phyloP scores from a whole-genome alignment of 371 early-diverging fungal species.

The Circinella minor region DNA sequence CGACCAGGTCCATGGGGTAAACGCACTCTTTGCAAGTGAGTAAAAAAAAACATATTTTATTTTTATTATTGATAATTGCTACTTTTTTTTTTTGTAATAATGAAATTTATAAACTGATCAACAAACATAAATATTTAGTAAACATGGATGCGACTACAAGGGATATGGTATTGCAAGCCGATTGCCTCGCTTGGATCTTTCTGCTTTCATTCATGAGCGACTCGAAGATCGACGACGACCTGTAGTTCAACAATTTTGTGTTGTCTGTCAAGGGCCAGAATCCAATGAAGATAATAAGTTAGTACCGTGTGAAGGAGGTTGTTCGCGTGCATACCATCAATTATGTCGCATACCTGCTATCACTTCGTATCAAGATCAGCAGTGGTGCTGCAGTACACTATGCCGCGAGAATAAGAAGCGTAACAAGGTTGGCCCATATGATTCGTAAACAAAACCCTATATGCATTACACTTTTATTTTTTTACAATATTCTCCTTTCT shows the following conservation, averaged over 20 bases:
- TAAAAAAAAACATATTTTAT: neutral
- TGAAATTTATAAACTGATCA: neutral
- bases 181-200: slow-evolving; percentile 40
- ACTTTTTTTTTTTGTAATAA: neutral
- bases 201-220: slow-evolving; percentile 32
- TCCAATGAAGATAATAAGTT: slow-evolving; percentile 20
- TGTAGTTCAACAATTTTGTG: slow-evolving; percentile 41
- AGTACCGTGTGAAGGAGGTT: slow-evolving; percentile 39
- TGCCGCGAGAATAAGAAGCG: slow-evolving; percentile 30
- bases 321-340: slow-evolving; percentile 42
- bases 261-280: slow-evolving; percentile 34
- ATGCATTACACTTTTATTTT: neutral
- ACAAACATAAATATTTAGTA: slow-evolving; percentile 26
- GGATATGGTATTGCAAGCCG: slow-evolving; percentile 46
- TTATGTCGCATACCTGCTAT: slow-evolving; percentile 19
- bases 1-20: slow-evolving; percentile 83
- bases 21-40: slow-evolving; percentile 76
- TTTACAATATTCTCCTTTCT: neutral
- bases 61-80: neutral
- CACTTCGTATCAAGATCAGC: slow-evolving; percentile 16
- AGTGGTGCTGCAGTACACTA: slow-evolving; percentile 31
- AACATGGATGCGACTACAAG: slow-evolving; percentile 51
- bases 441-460: slow-evolving; percentile 11
- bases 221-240: slow-evolving; percentile 40
- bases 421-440: slow-evolving; percentile 29